These are phyloP conservation scores for Triadica sebifera DNA, from an alignment of 345 rosid species.

Conservation along the genomic window DNA sequence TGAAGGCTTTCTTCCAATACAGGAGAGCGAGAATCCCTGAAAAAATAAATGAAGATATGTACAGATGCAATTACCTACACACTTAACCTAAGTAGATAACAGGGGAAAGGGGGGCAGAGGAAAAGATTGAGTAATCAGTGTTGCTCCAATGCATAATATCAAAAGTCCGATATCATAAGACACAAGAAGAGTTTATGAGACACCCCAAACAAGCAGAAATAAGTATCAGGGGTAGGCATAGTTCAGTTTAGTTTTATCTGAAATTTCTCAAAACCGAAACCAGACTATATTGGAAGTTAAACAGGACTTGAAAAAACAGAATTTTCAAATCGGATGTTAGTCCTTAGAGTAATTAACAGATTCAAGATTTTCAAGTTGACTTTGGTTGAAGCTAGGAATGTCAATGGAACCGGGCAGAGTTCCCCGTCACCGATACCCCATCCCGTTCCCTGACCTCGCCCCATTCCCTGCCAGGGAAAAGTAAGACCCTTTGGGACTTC, in stretches of 20 bases:
- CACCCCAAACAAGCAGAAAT: not conserved
- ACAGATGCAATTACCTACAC: not conserved
- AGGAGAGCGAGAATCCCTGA: conserved; percentile 83
- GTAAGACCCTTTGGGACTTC: not conserved
- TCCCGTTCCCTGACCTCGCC: too few species aligned
- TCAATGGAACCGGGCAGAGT: too few species aligned
- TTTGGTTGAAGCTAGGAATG: too few species aligned
- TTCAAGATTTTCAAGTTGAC: too few species aligned
- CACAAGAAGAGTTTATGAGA: not conserved
- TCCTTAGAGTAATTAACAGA: too few species aligned
- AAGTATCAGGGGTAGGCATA: not conserved
- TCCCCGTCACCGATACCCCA: too few species aligned
- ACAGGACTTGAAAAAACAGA: not conserved
- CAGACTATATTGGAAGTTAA: not conserved
- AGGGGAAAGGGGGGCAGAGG: not conserved
- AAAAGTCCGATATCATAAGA: not conserved
- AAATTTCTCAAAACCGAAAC: not conserved
- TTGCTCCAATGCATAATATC: not conserved
- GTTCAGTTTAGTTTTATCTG: not conserved
- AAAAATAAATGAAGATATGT: conserved; percentile 17
- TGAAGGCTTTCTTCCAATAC: conserved; percentile 83
- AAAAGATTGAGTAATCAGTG: not conserved
- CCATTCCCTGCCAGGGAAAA: too few species aligned
- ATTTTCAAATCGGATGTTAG: not conserved
- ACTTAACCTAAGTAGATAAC: not conserved